phyloP scores from a whole-genome alignment of 2,329 filamentous ascomycete genomes.

The Parastagonospora avenae region DNA sequence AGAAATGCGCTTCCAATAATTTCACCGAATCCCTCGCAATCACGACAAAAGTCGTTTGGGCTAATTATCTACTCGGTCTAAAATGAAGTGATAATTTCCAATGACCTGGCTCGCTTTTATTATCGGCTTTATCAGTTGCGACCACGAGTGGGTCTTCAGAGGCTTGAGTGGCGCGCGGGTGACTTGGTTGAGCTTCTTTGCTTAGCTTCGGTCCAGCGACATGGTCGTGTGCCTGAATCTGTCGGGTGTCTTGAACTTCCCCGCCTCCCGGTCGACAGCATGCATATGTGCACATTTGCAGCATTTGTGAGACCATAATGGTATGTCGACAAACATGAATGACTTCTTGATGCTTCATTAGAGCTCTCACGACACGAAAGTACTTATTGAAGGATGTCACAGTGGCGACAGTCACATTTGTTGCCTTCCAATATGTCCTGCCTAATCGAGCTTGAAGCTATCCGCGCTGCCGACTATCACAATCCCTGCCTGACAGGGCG shows the following conservation, averaged over 20 bases:
- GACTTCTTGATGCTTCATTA: neutral
- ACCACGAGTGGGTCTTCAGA: conserved; percentile 5
- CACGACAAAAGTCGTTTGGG: too few relatives aligned
- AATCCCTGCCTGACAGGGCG: conserved; percentile 7
- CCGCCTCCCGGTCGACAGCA: too few relatives aligned
- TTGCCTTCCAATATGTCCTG: conserved; percentile 8
- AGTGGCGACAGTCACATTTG: neutral
- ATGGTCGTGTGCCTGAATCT: conserved; percentile 5
- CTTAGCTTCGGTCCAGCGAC: conserved; percentile 12
- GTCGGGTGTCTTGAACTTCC: too few relatives aligned
- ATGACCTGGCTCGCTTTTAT: neutral
- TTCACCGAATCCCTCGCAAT: too few relatives aligned
- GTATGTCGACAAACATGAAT: too few relatives aligned
- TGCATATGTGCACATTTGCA: too few relatives aligned
- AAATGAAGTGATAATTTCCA: too few relatives aligned
- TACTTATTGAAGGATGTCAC: neutral
- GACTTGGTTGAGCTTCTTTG: conserved; percentile 25
- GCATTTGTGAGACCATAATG: too few relatives aligned
- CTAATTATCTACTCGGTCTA: too few relatives aligned
- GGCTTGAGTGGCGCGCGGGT: conserved; percentile 13
- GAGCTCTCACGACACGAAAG: neutral
- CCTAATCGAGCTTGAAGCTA: conserved; percentile 18
- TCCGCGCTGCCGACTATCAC: conserved; percentile 9
- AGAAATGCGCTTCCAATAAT: too few relatives aligned
- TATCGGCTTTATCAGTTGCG: neutral